phyloP scores from a whole-genome alignment of 2,329 filamentous ascomycete genomes.

The Pseudogymnoascus sp. region DNA sequence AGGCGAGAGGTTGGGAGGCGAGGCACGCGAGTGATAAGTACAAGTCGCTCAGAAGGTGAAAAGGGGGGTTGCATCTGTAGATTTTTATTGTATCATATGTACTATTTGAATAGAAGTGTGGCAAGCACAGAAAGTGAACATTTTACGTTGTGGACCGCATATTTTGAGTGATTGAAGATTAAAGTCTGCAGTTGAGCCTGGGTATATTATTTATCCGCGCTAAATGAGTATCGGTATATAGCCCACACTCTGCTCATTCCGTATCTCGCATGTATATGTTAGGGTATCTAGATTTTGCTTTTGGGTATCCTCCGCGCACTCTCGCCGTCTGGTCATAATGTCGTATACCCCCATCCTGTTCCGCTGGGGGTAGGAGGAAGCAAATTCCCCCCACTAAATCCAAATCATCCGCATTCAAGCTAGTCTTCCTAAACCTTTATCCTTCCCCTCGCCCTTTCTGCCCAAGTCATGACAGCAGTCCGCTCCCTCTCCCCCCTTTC shows the following conservation, averaged over 20 bases:
- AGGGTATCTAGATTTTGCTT: neutral
- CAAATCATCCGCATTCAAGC: neutral
- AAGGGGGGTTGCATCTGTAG: neutral
- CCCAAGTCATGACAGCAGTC: neutral
- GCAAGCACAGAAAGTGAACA: neutral
- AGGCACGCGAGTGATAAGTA: slow-evolving; percentile 60
- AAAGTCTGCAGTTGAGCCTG: neutral
- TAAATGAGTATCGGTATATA: neutral
- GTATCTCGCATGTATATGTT: neutral
- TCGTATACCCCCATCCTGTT: neutral
- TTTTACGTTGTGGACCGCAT: neutral
- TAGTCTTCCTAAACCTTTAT: neutral
- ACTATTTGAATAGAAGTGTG: slow-evolving; percentile 7
- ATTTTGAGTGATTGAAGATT: neutral
- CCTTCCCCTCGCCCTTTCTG: neutral
- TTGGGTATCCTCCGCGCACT: neutral
- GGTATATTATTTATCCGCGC: neutral
- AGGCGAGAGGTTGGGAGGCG: slow-evolving; percentile 58
- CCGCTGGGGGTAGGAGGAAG: neutral
- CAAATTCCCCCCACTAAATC: neutral
- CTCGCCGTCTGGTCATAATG: neutral
- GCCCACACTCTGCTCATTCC: neutral
- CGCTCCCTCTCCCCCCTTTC: neutral
- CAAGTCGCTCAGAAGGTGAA: slow-evolving; percentile 39
- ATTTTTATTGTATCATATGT: slow-evolving; percentile 10